Percentiles rank a stretch among this genome's conserved stretches.
phyloP scores from a whole-genome alignment of 768 basidiomycete genomes.

The Russula ochroleuca region DNA sequence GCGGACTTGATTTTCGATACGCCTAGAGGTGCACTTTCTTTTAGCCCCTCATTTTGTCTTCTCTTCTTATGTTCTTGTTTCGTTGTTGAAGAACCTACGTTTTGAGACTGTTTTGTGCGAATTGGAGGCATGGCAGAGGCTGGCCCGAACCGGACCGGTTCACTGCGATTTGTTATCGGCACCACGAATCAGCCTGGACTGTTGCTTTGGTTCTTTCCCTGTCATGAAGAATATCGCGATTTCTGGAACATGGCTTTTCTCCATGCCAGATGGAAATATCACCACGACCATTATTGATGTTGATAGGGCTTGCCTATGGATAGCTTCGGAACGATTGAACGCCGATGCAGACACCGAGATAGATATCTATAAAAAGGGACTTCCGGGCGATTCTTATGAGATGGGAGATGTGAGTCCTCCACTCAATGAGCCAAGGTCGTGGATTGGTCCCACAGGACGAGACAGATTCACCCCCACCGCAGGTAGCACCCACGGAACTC shows the following conservation, averaged over 20 bases:
- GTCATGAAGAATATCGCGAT: slow-evolving; percentile 16
- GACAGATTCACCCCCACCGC: not conserved
- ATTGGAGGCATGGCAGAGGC: slow-evolving; percentile 17
- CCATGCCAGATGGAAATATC: slow-evolving; percentile 14
- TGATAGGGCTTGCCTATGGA: slow-evolving; percentile 24
- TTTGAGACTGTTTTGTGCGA: slow-evolving; percentile 10
- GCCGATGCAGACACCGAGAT: slow-evolving; percentile 26
- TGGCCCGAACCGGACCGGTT: not conserved
- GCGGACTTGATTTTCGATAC: slow-evolving; percentile 84
- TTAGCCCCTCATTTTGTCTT: not conserved
- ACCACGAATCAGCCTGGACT: not conserved
- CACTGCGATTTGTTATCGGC: not conserved
- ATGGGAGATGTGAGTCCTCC: slow-evolving; percentile 1
- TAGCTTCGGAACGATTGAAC: slow-evolving; percentile 24
- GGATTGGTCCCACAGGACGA: not conserved
- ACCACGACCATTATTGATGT: slow-evolving; percentile 17
- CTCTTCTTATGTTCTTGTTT: not conserved
- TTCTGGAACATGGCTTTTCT: slow-evolving; percentile 20
- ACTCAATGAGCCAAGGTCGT: too few relatives aligned
- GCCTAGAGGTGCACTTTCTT: slow-evolving; percentile 46
- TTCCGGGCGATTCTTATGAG: not conserved
- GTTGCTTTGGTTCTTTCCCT: not conserved
- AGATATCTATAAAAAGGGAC: slow-evolving; percentile 16
- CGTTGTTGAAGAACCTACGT: slow-evolving; percentile 2
- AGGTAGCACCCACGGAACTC: slow-evolving; percentile 13